Percentiles rank a stretch among this genome's conserved stretches.
These are phyloP conservation scores for Saitozyma sp. DNA, from an alignment of 768 basidiomycete genomes.

Conservation along the genomic window DNA sequence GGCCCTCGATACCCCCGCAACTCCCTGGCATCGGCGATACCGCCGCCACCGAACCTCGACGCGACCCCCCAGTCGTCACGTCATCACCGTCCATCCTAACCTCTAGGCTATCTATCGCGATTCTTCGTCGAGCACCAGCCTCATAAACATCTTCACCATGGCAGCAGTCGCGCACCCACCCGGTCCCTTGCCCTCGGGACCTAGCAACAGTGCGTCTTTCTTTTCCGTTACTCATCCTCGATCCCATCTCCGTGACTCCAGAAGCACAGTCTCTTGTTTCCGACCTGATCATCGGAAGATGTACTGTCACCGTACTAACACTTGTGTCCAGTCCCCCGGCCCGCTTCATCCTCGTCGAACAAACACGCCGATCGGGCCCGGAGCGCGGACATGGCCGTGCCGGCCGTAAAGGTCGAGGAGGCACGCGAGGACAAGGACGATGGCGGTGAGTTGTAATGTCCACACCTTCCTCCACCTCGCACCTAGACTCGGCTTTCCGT, in stretches of 20 bases:
- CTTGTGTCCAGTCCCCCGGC: slow-evolving; percentile 16
- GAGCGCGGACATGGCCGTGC: slow-evolving; percentile 1
- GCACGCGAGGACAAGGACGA: slow-evolving; percentile 26
- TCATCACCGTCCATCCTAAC: neutral
- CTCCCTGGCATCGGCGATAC: neutral
- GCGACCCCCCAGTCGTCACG: neutral
- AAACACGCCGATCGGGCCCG: neutral
- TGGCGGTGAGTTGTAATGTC: slow-evolving; percentile 21
- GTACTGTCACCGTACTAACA: slow-evolving; percentile 2
- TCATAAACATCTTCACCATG: slow-evolving; percentile 15
- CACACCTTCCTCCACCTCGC: too few species aligned
- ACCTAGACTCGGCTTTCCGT: too few species aligned
- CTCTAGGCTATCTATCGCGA: neutral
- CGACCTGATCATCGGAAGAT: neutral
- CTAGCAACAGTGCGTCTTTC: slow-evolving; percentile 10
- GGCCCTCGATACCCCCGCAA: neutral
- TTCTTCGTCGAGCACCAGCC: neutral
- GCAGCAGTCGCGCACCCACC: slow-evolving; percentile 38
- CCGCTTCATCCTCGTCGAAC: slow-evolving; percentile 24
- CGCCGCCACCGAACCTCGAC: neutral
- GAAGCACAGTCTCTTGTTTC: too few species aligned
- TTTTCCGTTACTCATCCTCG: neutral
- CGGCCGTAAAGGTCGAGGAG: slow-evolving; percentile 9
- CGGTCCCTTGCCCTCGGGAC: slow-evolving; percentile 9
- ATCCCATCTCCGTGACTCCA: too few species aligned